Conservation (phyloP, 176 grass and related monocot species). For the Ananas comosus region DNA sequence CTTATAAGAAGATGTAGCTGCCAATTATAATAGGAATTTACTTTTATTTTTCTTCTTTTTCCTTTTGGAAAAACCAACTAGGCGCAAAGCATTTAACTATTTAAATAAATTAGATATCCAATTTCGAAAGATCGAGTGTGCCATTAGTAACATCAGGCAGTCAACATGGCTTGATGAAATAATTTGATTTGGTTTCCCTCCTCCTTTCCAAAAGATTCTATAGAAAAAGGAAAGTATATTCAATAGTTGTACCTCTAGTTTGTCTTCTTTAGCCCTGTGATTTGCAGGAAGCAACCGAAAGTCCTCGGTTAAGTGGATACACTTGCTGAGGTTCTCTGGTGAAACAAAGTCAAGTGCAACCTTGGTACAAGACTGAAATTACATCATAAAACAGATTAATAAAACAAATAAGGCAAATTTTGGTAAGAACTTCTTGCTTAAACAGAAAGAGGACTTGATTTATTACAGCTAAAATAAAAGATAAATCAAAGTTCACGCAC, state of each 20-base stretch:
- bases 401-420: slow-evolving; percentile 15
- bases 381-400: background rate
- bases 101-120: background rate
- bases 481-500: slow-evolving; percentile 16
- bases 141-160: background rate
- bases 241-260: slow-evolving; percentile 49
- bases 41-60: background rate
- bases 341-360: slow-evolving; percentile 84
- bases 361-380: slow-evolving; percentile 57
- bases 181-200: background rate
- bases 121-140: background rate
- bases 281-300: slow-evolving; percentile 51
- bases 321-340: slow-evolving; percentile 56
- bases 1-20: too few relatives aligned
- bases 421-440: slow-evolving; percentile 5
- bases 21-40: too few relatives aligned
- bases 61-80: background rate
- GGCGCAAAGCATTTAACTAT: background rate
- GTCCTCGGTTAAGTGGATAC: slow-evolving; percentile 57
- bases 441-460: background rate
- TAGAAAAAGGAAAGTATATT: background rate
- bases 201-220: background rate
- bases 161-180: background rate
- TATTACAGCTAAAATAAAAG: background rate
- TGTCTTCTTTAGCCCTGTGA: slow-evolving; percentile 74